Conservation (phyloP, 2,329 filamentous ascomycete genomes). For the Pyrenochaeta sp. region DNA sequence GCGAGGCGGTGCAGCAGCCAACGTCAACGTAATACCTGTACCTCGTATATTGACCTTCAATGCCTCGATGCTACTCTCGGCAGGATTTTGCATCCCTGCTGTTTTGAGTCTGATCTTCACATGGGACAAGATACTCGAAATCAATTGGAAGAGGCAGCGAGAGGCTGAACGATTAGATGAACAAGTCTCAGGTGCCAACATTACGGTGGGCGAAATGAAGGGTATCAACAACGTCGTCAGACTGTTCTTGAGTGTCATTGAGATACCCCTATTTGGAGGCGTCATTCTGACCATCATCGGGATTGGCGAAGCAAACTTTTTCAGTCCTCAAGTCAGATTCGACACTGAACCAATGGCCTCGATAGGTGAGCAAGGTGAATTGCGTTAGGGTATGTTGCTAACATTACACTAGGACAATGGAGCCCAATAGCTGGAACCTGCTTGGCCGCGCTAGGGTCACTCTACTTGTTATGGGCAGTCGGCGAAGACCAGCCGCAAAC, state of each 20-base stretch:
- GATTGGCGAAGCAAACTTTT: constrained; percentile 71
- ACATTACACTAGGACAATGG: constrained; percentile 57
- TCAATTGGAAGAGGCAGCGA: constrained; percentile 63
- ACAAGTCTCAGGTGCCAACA: constrained; percentile 62
- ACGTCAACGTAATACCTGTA: constrained; percentile 69
- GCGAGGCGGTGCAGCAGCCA: constrained; percentile 62
- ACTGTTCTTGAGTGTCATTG: constrained; percentile 53
- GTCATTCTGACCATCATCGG: constrained; percentile 67
- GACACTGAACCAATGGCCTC: constrained; percentile 69
- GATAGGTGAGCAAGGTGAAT: constrained; percentile 52
- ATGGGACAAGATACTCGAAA: constrained; percentile 69
- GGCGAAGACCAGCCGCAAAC: constrained; percentile 30
- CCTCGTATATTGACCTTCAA: constrained; percentile 65
- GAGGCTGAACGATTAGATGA: constrained; percentile 47
- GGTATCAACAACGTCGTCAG: constrained; percentile 48
- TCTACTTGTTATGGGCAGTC: constrained; percentile 61
- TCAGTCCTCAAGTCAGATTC: constrained; percentile 62
- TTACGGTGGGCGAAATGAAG: constrained; percentile 60
- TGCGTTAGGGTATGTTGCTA: background rate
- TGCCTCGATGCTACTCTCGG: constrained; percentile 66
- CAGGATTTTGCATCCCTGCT: constrained; percentile 70
- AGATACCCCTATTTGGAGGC: constrained; percentile 65
- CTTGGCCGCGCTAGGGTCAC: constrained; percentile 65
- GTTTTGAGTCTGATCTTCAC: constrained; percentile 68
- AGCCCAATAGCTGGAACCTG: constrained; percentile 65